phyloP scores from a whole-genome alignment of 306 rosid genomes.

The Astragalus glycyphyllos region DNA sequence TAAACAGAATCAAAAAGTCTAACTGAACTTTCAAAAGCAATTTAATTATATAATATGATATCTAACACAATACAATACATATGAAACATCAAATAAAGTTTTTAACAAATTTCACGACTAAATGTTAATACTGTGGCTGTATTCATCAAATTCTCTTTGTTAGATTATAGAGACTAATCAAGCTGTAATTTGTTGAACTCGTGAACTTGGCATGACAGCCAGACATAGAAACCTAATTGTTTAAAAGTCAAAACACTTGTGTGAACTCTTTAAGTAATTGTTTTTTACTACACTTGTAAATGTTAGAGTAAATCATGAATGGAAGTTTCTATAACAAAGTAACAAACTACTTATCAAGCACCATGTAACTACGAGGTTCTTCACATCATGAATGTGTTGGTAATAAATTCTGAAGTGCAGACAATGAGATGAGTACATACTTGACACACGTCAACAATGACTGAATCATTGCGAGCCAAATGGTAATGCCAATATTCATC shows the following conservation, averaged over 20 bases:
- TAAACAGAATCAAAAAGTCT: constrained; percentile 4
- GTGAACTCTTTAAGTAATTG: constrained; percentile 29
- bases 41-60: constrained; percentile 18
- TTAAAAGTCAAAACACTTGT: neutral
- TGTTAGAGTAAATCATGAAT: constrained; percentile 37
- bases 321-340: constrained; percentile 10
- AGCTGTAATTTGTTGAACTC: constrained; percentile 19
- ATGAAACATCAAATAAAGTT: constrained; percentile 11
- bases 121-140: constrained; percentile 26
- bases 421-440: constrained; percentile 57
- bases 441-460: constrained; percentile 98
- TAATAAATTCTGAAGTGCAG: constrained; percentile 22
- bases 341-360: constrained; percentile 20
- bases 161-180: constrained; percentile 18
- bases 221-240: constrained; percentile 32
- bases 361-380: constrained; percentile 22
- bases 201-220: constrained; percentile 29
- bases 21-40: constrained; percentile 20
- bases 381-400: constrained; percentile 8
- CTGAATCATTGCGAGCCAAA: constrained; percentile 94
- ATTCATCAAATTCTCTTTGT: constrained; percentile 11
- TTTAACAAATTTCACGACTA: constrained; percentile 7
- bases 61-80: constrained; percentile 30
- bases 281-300: constrained; percentile 24
- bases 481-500: constrained; percentile 97